Evolutionary conservation across 2,329 filamentous ascomycete genomes (phyloP).

Genomic region (Colletotrichum melonis): DNA sequence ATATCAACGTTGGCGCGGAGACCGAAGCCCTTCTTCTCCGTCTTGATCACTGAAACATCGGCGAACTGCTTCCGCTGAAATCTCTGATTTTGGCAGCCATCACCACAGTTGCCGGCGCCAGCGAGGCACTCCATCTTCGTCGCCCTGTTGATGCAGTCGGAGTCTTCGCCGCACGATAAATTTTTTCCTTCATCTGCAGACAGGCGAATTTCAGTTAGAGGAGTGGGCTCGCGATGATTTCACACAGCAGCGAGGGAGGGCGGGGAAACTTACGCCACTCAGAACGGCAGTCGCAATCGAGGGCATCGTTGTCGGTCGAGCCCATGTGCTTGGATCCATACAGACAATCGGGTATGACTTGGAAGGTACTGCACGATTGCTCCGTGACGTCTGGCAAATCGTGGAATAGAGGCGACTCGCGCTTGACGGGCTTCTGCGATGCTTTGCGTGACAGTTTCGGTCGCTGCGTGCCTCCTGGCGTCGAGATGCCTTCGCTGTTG

Average conservation of each 20-base stretch:
- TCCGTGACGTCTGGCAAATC: slow-evolving; percentile 82
- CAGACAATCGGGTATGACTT: slow-evolving; percentile 84
- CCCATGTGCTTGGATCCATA: slow-evolving; percentile 95
- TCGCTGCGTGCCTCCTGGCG: slow-evolving; percentile 64
- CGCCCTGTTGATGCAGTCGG: slow-evolving; percentile 97
- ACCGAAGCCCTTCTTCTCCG: slow-evolving; percentile 96
- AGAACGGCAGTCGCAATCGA: slow-evolving; percentile 95
- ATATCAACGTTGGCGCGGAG: slow-evolving; percentile 84
- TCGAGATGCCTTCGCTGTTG: slow-evolving; percentile 59
- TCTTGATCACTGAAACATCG: slow-evolving; percentile 93
- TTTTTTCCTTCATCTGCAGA: slow-evolving; percentile 73
- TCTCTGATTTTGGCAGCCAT: slow-evolving; percentile 91
- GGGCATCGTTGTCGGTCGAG: slow-evolving; percentile 86
- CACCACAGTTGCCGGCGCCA: slow-evolving; percentile 84
- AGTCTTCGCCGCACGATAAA: slow-evolving; percentile 92
- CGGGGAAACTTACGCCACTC: slow-evolving; percentile 84
- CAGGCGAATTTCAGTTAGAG: slow-evolving; percentile 26
- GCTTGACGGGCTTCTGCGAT: slow-evolving; percentile 56
- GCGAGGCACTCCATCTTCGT: slow-evolving; percentile 96
- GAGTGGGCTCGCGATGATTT: slow-evolving; percentile 31
- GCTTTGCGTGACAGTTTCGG: slow-evolving; percentile 61
- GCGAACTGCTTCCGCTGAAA: slow-evolving; percentile 93
- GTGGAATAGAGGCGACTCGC: slow-evolving; percentile 74
- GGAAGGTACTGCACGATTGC: slow-evolving; percentile 81
- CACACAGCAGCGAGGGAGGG: slow-evolving; percentile 26